Percentiles rank a stretch among this genome's conserved stretches.
Evolutionary conservation across 257 asterid genomes (phyloP).

Genomic region (Ilex asprella): DNA sequence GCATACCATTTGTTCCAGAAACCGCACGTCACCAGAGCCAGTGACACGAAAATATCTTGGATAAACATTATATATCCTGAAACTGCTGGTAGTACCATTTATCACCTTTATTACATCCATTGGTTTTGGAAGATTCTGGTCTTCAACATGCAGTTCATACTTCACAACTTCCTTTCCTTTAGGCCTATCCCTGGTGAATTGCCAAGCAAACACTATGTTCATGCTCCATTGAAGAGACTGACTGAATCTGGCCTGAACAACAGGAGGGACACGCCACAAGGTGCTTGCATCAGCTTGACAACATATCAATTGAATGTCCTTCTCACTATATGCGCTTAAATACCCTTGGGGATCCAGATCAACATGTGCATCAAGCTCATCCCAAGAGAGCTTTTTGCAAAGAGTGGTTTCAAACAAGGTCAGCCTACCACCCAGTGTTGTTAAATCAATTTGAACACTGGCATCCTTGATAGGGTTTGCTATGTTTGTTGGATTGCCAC

Average conservation of each 20-base stretch:
- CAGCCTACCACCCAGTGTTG: constrained; percentile 72
- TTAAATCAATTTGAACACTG: constrained; percentile 80
- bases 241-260: constrained; percentile 68
- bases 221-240: constrained; percentile 49
- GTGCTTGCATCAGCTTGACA: constrained; percentile 89
- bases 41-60: constrained; percentile 89
- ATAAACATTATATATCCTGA: constrained; percentile 57
- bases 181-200: constrained; percentile 88
- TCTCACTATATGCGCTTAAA: constrained; percentile 56
- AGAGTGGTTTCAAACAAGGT: constrained; percentile 81
- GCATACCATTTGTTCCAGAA: constrained; percentile 77
- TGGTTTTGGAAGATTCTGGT: constrained; percentile 56
- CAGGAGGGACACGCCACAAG: constrained; percentile 81
- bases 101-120: constrained; percentile 67
- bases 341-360: constrained; percentile 65
- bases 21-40: constrained; percentile 94
- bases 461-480: constrained; percentile 95
- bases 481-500: constrained; percentile 96
- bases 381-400: constrained; percentile 73
- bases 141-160: constrained; percentile 56
- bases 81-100: constrained; percentile 71
- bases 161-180: constrained; percentile 94
- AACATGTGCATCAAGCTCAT: constrained; percentile 26
- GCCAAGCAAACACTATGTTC: constrained; percentile 81
- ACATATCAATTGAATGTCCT: constrained; percentile 86